These are phyloP conservation scores for Vinca major DNA, from an alignment of 305 asterid genomes.

Conservation along the genomic window DNA sequence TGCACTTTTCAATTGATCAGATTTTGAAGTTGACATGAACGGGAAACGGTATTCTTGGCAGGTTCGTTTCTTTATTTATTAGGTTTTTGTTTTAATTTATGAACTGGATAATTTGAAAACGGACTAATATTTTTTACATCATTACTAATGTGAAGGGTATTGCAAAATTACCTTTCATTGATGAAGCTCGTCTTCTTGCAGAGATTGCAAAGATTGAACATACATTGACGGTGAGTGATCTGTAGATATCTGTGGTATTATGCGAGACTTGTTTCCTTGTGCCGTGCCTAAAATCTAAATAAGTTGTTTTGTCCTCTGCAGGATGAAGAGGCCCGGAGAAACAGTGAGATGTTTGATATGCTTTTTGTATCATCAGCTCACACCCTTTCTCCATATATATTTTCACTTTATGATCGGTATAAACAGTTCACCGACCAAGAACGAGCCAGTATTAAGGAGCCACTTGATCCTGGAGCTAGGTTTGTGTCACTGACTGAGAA, in stretches of 20 bases:
- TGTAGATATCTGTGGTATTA: slow-evolving; percentile 9
- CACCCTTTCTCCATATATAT: slow-evolving; percentile 78
- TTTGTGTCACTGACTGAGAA: slow-evolving; percentile 27
- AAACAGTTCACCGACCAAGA: slow-evolving; percentile 60
- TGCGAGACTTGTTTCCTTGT: neutral
- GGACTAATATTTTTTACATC: neutral
- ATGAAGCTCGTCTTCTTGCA: slow-evolving; percentile 70
- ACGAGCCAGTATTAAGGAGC: slow-evolving; percentile 48
- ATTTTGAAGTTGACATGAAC: slow-evolving; percentile 95
- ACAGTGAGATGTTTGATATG: slow-evolving; percentile 85
- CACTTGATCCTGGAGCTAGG: slow-evolving; percentile 84
- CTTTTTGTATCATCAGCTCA: slow-evolving; percentile 74
- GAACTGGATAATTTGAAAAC: neutral
- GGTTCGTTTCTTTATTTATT: slow-evolving; percentile 25
- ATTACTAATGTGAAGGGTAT: slow-evolving; percentile 44
- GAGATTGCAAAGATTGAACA: slow-evolving; percentile 86
- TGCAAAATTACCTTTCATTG: slow-evolving; percentile 94
- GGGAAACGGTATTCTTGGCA: slow-evolving; percentile 97
- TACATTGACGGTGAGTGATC: slow-evolving; percentile 61
- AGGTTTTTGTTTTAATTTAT: neutral
- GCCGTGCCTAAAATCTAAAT: slow-evolving; percentile 9
- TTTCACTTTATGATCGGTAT: slow-evolving; percentile 75
- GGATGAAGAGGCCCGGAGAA: slow-evolving; percentile 94
- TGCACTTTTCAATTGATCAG: slow-evolving; percentile 34
- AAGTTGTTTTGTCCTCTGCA: slow-evolving; percentile 25